Evolutionary conservation across 495 filamentous ascomycete genomes (phyloP).

Genomic region (Daldinia concentrica): DNA sequence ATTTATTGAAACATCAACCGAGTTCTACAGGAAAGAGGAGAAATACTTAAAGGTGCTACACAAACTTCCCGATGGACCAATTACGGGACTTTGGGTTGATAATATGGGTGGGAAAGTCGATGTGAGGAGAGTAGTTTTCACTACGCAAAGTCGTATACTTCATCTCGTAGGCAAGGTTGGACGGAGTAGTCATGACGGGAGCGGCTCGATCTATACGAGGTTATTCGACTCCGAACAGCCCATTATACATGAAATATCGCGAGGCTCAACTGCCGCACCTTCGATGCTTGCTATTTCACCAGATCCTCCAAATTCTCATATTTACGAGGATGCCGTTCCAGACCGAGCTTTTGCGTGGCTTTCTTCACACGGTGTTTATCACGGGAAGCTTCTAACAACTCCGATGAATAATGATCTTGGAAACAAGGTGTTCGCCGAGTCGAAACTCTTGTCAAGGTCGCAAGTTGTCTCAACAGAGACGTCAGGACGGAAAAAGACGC

Average conservation of each 20-base stretch:
- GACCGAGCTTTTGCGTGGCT: slow-evolving; percentile 92
- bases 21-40: slow-evolving; percentile 95
- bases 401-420: slow-evolving; percentile 66
- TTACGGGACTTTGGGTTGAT: slow-evolving; percentile 87
- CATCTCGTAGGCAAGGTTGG: slow-evolving; percentile 82
- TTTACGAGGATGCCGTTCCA: slow-evolving; percentile 50
- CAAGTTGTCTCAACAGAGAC: slow-evolving; percentile 74
- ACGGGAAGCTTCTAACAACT: slow-evolving; percentile 73
- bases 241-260: slow-evolving; percentile 71
- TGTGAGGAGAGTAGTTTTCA: slow-evolving; percentile 76
- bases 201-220: slow-evolving; percentile 80
- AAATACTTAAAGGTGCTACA: slow-evolving; percentile 85
- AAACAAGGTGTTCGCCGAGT: slow-evolving; percentile 69
- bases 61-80: slow-evolving; percentile 76
- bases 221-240: slow-evolving; percentile 89
- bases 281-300: slow-evolving; percentile 80
- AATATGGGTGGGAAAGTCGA: slow-evolving; percentile 71
- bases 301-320: slow-evolving; percentile 63
- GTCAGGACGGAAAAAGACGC: slow-evolving; percentile 68
- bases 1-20: slow-evolving; percentile 91
- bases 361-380: slow-evolving; percentile 83
- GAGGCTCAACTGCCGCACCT: slow-evolving; percentile 62
- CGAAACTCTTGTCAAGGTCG: slow-evolving; percentile 77
- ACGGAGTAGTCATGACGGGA: slow-evolving; percentile 78
- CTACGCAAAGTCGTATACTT: slow-evolving; percentile 75